Evolutionary conservation across 2,329 filamentous ascomycete genomes (phyloP), one percentile per base, ranked within the genome.

Genomic region (Penicillium frequentans): DNA sequence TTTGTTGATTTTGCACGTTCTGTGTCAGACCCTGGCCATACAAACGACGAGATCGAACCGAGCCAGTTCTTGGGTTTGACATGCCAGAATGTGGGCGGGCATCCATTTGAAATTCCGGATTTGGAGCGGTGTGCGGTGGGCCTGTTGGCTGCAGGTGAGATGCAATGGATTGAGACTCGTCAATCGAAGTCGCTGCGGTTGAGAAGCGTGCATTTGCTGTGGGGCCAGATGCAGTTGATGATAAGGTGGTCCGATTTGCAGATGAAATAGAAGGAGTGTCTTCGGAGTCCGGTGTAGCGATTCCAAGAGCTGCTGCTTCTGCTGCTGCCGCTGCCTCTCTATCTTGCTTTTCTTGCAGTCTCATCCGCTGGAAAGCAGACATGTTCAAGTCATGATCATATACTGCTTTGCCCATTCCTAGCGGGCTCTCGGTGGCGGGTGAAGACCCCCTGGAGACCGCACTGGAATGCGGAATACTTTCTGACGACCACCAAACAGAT

Each of bases 401-500:
- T 2, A 96, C 74, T 0, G 87, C 82, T 62, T 84, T 90, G 46
- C 81, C 78, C 80, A 90, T 84, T 31, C 72, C 75, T 42, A 65
- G 58, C 52, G 54, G 76, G 68, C 54, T 75, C 66, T 63, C 75
- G 66, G 62, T 27, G 3, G 64, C 77, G 23, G 58, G 47, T 16
- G 59, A 58, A 31, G 58, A 57, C 44, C 72, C 70, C 73, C 71
- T 13, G 71, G 70, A 21, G 74, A 73, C 26, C 81, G 81, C 3
- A 79, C 80, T 0, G 90, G 82, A 62, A 96, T 90, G 73, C 91
- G 93, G 75, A 96, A 98, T 37, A 98, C 88, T 77, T 98, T 98
- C 73, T 98, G 95, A 45, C 95, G 86, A 16, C 95, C 95, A 56
- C 95, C 95, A 75, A 99, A 99, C 55, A 99, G 76, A 64, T 90